Evolutionary conservation across 345 rosid genomes (phyloP).

Genomic region (Murraya koenigii): DNA sequence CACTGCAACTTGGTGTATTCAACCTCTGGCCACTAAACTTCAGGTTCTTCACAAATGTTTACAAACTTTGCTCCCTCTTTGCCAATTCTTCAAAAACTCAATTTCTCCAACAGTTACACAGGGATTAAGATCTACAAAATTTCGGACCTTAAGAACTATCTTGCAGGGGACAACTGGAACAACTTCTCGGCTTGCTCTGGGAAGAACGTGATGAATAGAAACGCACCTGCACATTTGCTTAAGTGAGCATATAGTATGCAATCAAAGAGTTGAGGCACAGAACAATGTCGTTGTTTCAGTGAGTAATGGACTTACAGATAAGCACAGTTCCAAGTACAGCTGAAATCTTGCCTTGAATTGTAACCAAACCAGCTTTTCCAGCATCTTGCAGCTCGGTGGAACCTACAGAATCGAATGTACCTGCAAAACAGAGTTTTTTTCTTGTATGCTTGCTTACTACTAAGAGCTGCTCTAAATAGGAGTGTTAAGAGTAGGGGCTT

Average conservation of each 20-base stretch:
- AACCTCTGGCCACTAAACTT: background rate
- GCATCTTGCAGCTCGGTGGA: constrained; percentile 69
- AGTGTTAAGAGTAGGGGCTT: background rate
- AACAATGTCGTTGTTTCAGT: background rate
- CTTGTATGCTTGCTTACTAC: background rate
- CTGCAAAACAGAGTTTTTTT: constrained; percentile 32
- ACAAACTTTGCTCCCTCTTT: background rate
- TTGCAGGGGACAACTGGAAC: constrained; percentile 44
- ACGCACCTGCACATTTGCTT: constrained; percentile 61
- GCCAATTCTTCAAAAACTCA: background rate
- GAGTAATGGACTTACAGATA: constrained; percentile 54
- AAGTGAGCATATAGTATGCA: background rate
- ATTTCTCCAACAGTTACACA: background rate
- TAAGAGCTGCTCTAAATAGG: background rate
- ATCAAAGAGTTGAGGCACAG: background rate
- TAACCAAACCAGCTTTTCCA: constrained; percentile 88
- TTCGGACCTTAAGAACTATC: constrained; percentile 28
- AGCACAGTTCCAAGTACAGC: constrained; percentile 93
- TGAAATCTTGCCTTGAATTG: constrained; percentile 88
- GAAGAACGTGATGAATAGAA: constrained; percentile 74
- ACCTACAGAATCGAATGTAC: constrained; percentile 75
- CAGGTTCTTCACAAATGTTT: background rate
- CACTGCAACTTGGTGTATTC: background rate
- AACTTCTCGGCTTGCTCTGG: constrained; percentile 93
- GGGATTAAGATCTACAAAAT: constrained; percentile 12